phyloP scores from a whole-genome alignment of 129 eudicot species.

The Arctium minus region DNA sequence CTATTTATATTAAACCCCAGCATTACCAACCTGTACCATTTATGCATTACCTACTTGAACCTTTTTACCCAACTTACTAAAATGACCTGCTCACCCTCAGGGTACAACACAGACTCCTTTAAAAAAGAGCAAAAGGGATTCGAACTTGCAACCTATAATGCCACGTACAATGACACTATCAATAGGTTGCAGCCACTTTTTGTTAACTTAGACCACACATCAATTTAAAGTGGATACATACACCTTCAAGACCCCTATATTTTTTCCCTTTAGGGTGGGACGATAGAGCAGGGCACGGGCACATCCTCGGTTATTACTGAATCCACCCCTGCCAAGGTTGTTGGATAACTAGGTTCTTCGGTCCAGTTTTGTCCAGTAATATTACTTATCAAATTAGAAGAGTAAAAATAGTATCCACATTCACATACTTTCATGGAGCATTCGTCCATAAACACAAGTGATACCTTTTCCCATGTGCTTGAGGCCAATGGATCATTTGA shows the following conservation, averaged over 20 bases:
- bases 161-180: background rate
- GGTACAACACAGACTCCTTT: no score
- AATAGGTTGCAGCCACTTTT: background rate
- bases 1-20: no score
- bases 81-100: no score
- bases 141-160: background rate
- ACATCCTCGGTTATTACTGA: background rate
- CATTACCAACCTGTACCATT: no score
- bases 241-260: background rate
- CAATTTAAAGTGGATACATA: no score
- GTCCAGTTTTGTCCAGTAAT: background rate
- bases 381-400: background rate
- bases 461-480: conserved; percentile 52
- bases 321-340: background rate
- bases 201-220: background rate
- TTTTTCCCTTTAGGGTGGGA: background rate
- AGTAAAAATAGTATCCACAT: background rate
- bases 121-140: background rate
- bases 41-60: no score
- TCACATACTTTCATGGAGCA: background rate
- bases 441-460: background rate
- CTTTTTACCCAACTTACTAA: no score
- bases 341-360: background rate
- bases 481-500: conserved; percentile 43
- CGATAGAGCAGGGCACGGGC: background rate